These are phyloP conservation scores for Jamesozyma jinghongensis DNA, from an alignment of 805 yeast genomes.

Conservation along the genomic window DNA sequence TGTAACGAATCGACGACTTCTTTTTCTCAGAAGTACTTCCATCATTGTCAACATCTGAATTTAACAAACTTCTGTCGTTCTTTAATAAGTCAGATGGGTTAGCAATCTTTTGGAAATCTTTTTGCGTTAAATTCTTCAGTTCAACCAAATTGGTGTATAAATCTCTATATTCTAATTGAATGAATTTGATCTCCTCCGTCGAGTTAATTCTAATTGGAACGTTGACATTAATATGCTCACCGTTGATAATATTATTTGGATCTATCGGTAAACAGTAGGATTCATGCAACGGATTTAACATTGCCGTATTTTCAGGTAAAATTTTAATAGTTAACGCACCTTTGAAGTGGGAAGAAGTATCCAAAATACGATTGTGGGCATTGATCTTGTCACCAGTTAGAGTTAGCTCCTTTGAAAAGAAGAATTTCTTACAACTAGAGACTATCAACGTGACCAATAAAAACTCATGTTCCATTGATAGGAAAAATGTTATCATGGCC, in stretches of 20 bases:
- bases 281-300: constrained; percentile 64
- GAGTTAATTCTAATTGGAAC: constrained; percentile 74
- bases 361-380: constrained; percentile 14
- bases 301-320: constrained; percentile 84
- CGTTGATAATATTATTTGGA: constrained; percentile 8
- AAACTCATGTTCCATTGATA: constrained; percentile 43
- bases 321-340: constrained; percentile 83
- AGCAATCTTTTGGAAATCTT: constrained; percentile 40
- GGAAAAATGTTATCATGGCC: constrained; percentile 42
- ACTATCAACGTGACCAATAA: constrained; percentile 36
- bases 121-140: constrained; percentile 45
- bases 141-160: constrained; percentile 42
- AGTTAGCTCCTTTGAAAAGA: constrained; percentile 42
- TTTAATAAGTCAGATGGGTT: constrained; percentile 9
- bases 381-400: constrained; percentile 39
- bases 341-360: constrained; percentile 49
- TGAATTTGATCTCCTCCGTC: constrained; percentile 55
- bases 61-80: constrained; percentile 16
- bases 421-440: constrained; percentile 33
- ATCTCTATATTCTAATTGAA: constrained; percentile 56
- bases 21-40: constrained; percentile 1
- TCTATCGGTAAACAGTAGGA: constrained; percentile 50
- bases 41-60: constrained; percentile 1
- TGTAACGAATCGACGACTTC: constrained; percentile 38
- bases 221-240: constrained; percentile 16